Evolutionary conservation across 139 green algal genomes (phyloP), one percentile per base, ranked within the genome.

Genomic region (Astrephomene gubernaculifera): DNA sequence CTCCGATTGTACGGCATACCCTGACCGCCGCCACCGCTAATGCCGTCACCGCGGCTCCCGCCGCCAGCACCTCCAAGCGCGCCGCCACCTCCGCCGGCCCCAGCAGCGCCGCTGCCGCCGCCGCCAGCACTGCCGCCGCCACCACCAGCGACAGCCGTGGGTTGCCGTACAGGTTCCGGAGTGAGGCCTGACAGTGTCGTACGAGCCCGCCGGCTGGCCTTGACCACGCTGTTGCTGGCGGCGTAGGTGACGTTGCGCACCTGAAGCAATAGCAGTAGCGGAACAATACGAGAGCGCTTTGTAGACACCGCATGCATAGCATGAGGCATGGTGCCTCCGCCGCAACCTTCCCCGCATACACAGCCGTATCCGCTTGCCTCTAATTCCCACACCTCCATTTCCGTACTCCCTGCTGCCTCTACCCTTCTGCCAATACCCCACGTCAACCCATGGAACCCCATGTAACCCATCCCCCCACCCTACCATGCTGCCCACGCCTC

Each of bases 221-320:
- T 94, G 60, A 74, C 82, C 45, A 88, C 68, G 45, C 81, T 89
- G 84, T 89, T 91, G 67, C 83, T 87, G 41, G 88, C 75, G 29
- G 85, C 90, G 60, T 86, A 92, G 21, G 85, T 85, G 35, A 83
- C 88, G 72, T 63, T 82, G 2, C 87, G 70, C 19, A 49, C 64
- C 82, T 88, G 79, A 39, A 57, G 29, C n/a, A n/a, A n/a, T n/a
- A n/a, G n/a, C n/a, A n/a, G n/a, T n/a, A n/a, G n/a, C n/a, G n/a
- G n/a, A n/a, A n/a, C n/a, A n/a, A n/a, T n/a, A n/a, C n/a, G n/a
- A n/a, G n/a, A n/a, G n/a, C n/a, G n/a, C n/a, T n/a, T n/a, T n/a
- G n/a, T n/a, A n/a, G n/a, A n/a, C n/a, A n/a, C n/a, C n/a, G n/a
- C n/a, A n/a, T n/a, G n/a, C n/a, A n/a, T n/a, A n/a, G n/a, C n/a